Evolutionary conservation across 2,329 filamentous ascomycete genomes (phyloP).

Genomic region (Xylaria sp.): DNA sequence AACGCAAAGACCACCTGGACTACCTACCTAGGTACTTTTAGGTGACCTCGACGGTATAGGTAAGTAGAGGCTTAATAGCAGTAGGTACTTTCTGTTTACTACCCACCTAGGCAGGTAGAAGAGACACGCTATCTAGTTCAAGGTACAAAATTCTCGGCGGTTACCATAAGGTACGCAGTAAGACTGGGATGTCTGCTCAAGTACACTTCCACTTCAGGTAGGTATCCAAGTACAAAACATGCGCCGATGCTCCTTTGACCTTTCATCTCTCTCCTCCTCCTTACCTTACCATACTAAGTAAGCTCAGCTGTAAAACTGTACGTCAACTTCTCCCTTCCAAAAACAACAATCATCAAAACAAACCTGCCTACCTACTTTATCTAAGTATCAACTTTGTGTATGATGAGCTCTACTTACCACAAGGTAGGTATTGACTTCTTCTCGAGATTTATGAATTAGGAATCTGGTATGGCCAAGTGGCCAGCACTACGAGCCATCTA

Average conservation of each 20-base stretch:
- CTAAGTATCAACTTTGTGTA: not conserved
- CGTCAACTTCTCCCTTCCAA: slow-evolving; percentile 10
- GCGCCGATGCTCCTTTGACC: slow-evolving; percentile 15
- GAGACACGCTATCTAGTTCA: not conserved
- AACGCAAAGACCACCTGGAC: slow-evolving; percentile 3
- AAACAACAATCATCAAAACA: slow-evolving; percentile 11
- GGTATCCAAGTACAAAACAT: slow-evolving; percentile 16
- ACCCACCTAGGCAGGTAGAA: not conserved
- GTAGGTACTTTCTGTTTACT: too few relatives aligned
- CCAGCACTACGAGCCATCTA: not conserved
- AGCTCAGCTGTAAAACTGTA: slow-evolving; percentile 8
- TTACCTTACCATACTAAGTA: too few relatives aligned
- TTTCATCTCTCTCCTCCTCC: not conserved
- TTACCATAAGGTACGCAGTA: slow-evolving; percentile 1
- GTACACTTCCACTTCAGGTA: slow-evolving; percentile 12
- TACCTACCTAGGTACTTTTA: not conserved
- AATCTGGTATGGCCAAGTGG: slow-evolving; percentile 3
- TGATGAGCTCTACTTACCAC: not conserved
- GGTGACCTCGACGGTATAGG: too few relatives aligned
- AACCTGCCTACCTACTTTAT: not conserved
- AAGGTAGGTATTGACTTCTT: slow-evolving; percentile 5
- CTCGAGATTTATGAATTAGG: slow-evolving; percentile 2
- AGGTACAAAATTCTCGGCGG: slow-evolving; percentile 3
- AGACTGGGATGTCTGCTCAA: slow-evolving; percentile 4
- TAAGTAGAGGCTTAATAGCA: too few relatives aligned